phyloP scores from a whole-genome alignment of 1,139 yeast genomes.

The Diutina catenulata region DNA sequence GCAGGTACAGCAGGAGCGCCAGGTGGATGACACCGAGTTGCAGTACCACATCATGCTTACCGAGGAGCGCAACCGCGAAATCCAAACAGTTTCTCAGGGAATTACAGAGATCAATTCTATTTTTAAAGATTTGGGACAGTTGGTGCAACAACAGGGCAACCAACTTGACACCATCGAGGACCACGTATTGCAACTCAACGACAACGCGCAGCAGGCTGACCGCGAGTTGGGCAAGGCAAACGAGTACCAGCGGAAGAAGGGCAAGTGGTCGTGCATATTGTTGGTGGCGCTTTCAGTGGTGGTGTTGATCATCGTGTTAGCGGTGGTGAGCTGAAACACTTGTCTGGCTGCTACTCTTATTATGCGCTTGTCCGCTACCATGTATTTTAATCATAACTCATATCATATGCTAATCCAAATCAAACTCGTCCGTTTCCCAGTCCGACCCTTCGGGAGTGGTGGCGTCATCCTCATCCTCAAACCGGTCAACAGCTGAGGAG shows the following conservation, averaged over 20 bases:
- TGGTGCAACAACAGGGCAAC: slow-evolving; percentile 76
- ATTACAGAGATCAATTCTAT: slow-evolving; percentile 77
- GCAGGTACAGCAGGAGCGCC: slow-evolving; percentile 21
- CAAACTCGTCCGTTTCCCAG: background rate
- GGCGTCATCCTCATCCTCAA: slow-evolving; percentile 12
- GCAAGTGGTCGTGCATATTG: slow-evolving; percentile 65
- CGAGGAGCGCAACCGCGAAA: slow-evolving; percentile 64
- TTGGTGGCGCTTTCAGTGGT: slow-evolving; percentile 34
- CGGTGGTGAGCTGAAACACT: background rate
- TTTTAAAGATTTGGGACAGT: slow-evolving; percentile 64
- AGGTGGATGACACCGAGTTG: slow-evolving; percentile 45
- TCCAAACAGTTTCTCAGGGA: slow-evolving; percentile 61
- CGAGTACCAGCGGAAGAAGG: slow-evolving; percentile 54
- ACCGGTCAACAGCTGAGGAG: slow-evolving; percentile 9
- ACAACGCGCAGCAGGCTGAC: slow-evolving; percentile 59
- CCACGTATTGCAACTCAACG: slow-evolving; percentile 54
- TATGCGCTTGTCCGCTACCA: too few species aligned
- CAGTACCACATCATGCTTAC: slow-evolving; percentile 61
- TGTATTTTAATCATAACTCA: background rate
- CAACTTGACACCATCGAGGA: slow-evolving; percentile 78
- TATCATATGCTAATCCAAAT: slow-evolving; percentile 8
- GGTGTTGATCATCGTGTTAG: slow-evolving; percentile 4
- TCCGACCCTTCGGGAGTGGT: slow-evolving; percentile 19
- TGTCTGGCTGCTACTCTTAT: too few species aligned
- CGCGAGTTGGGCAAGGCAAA: slow-evolving; percentile 63